These are phyloP conservation scores for Phytophthora aleatoria DNA, from an alignment of 352 stramenopile genomes.

Conservation along the genomic window DNA sequence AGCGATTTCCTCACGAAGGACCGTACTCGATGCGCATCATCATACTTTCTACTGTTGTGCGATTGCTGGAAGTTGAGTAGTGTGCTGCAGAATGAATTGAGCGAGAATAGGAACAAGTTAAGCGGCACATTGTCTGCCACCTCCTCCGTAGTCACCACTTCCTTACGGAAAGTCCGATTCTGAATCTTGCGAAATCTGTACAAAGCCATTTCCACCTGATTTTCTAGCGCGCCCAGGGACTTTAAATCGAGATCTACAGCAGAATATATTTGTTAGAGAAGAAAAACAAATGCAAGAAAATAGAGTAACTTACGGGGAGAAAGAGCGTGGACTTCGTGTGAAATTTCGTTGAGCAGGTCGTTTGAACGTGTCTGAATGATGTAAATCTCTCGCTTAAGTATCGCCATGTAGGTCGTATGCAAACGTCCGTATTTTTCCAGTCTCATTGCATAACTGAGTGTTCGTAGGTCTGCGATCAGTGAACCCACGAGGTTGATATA, in stretches of 20 bases:
- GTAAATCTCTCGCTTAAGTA: slow-evolving; percentile 75
- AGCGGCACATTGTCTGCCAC: slow-evolving; percentile 74
- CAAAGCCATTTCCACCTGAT: slow-evolving; percentile 65
- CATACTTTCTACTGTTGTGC: slow-evolving; percentile 70
- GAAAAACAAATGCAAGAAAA: background rate
- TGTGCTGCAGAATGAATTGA: slow-evolving; percentile 81
- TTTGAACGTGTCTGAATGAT: slow-evolving; percentile 67
- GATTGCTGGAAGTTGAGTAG: slow-evolving; percentile 66
- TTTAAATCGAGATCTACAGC: slow-evolving; percentile 51
- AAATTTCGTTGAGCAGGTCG: slow-evolving; percentile 68
- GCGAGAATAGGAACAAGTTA: slow-evolving; percentile 78
- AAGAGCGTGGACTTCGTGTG: slow-evolving; percentile 49
- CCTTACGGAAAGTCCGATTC: slow-evolving; percentile 50
- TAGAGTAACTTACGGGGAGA: slow-evolving; percentile 38
- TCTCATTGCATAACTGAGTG: slow-evolving; percentile 69
- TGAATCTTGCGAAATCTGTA: slow-evolving; percentile 61
- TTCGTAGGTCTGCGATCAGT: slow-evolving; percentile 60
- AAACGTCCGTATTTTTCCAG: slow-evolving; percentile 67
- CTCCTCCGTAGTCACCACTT: slow-evolving; percentile 55
- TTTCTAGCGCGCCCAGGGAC: slow-evolving; percentile 46
- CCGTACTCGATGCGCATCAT: slow-evolving; percentile 45
- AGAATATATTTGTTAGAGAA: background rate
- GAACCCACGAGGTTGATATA: slow-evolving; percentile 64
- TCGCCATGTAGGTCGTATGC: slow-evolving; percentile 65
- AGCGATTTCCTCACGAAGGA: slow-evolving; percentile 56